Base-by-base conservation (phyloP, 805 yeast species). In the Starmerella sirachaensis region DNA sequence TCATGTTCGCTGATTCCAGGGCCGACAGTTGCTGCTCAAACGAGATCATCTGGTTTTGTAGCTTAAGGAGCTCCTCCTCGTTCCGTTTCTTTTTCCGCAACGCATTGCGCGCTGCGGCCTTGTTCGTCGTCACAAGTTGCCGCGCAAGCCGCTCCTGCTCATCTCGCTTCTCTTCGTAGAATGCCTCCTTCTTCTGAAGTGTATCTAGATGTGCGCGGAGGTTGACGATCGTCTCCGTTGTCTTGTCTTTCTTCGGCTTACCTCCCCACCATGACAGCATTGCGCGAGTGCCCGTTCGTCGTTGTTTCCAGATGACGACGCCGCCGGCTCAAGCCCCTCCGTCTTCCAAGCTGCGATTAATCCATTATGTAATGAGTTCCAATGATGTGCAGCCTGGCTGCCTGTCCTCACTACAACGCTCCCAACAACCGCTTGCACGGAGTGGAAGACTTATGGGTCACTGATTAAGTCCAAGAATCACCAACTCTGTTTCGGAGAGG, bases 1-100 rank as follows among this genome's bases (percentile, higher is more conserved):
- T 91, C 75, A 91, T 73, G 65, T 88, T 88, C 36, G 98, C 98
- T 36, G 79, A 73, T 62, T 91, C 98, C 42, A 91, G 82, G 14
- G 97, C 82, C 45, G 74, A 74, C 51, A 88, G 68, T 62, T 91
- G 95, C 35, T 83, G 76, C 60, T 88, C 96, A 45, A 91, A 65
- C 5, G 94, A 78, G 46, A 83, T 93, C 40, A 91, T 75, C 61
- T 86, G 96, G 46, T 80, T 77, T 55, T 82, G 83, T 41, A 85
- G 69, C 65, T 83, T 84, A 40, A 69, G 72, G 48, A 88, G 67
- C 53, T 85, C 84, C 19, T 69, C 61, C 55, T 86, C 95, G 45
- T 71, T 71, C 40, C 74, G 74, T 65, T 83, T 85, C 73, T 85
- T 86, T 57, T 82, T 76, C 65, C 83, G 81, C 53, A 93, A 69